Percentiles rank a stretch among this genome's conserved stretches.
Conservation (phyloP, 108 stramenopile genomes). For the Mediolabrus comicus region DNA sequence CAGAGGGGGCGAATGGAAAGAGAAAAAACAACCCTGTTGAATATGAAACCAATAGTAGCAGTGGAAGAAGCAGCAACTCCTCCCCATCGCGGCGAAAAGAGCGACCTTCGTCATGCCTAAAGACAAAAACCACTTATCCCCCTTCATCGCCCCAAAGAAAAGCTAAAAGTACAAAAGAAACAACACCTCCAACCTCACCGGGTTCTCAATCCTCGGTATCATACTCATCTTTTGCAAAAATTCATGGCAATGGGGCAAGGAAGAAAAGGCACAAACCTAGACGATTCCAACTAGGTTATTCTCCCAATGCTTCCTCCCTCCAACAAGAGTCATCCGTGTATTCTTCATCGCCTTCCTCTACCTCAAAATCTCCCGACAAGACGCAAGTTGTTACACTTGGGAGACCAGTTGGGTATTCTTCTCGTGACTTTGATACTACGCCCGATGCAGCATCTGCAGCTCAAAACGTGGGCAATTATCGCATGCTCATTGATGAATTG, state of each 20-base stretch:
- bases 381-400: neutral
- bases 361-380: neutral
- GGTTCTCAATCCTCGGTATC: neutral
- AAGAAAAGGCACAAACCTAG: conserved; percentile 13
- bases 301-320: conserved; percentile 1
- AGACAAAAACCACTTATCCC: neutral
- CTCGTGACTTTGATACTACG: neutral
- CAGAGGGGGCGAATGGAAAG: neutral
- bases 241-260: conserved; percentile 16
- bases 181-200: neutral
- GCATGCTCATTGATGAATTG: conserved; percentile 77
- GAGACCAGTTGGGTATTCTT: neutral
- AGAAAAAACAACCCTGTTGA: neutral
- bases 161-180: neutral
- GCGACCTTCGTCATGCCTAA: neutral
- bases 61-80: neutral
- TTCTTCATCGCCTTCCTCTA: neutral
- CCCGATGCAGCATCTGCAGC: conserved; percentile 24
- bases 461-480: conserved; percentile 71
- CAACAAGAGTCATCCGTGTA: neutral
- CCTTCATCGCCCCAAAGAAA: neutral
- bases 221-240: neutral
- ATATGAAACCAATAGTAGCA: neutral
- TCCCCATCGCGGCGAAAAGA: neutral
- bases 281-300: neutral